Percentiles rank a stretch among this genome's conserved stretches.
Conservation (phyloP, 352 stramenopile genomes). For the Pythium sukuiense region DNA sequence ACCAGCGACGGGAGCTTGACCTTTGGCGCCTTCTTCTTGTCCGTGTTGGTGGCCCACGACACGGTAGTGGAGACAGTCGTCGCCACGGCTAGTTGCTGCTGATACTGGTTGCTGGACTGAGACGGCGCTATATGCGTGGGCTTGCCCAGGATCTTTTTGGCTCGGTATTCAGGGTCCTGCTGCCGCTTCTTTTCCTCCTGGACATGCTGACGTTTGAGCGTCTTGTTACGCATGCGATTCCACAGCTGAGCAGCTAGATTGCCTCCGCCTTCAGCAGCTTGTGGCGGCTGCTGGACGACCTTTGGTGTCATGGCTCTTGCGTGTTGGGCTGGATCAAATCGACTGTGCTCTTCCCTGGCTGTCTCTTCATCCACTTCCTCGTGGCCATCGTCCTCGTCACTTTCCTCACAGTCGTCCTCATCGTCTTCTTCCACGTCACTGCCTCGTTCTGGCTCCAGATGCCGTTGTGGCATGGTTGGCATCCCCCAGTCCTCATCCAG, state of each 20-base stretch:
- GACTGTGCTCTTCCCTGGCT: background rate
- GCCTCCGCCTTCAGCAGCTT: conserved; percentile 6
- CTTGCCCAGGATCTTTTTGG: conserved; percentile 56
- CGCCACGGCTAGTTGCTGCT: background rate
- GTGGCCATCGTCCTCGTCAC: background rate
- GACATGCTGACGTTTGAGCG: conserved; percentile 41
- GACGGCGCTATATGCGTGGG: background rate
- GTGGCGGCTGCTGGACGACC: background rate
- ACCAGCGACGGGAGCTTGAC: conserved; percentile 74
- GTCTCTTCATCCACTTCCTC: conserved; percentile 5
- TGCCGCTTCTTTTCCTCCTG: conserved; percentile 40
- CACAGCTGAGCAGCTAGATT: conserved; percentile 50
- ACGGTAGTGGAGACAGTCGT: conserved; percentile 15
- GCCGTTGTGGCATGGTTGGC: conserved; percentile 33
- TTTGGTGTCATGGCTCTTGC: background rate
- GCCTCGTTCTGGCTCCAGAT: conserved; percentile 13
- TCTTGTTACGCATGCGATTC: conserved; percentile 65
- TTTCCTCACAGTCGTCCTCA: background rate
- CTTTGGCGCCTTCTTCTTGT: conserved; percentile 60
- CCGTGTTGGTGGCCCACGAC: conserved; percentile 19
- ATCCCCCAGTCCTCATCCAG: conserved; percentile 62
- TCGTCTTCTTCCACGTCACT: conserved; percentile 7
- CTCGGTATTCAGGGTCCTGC: conserved; percentile 53
- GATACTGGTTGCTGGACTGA: background rate
- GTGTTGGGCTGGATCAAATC: background rate